phyloP scores from a whole-genome alignment of 2,329 filamentous ascomycete species.

The Cladosporium sp. region DNA sequence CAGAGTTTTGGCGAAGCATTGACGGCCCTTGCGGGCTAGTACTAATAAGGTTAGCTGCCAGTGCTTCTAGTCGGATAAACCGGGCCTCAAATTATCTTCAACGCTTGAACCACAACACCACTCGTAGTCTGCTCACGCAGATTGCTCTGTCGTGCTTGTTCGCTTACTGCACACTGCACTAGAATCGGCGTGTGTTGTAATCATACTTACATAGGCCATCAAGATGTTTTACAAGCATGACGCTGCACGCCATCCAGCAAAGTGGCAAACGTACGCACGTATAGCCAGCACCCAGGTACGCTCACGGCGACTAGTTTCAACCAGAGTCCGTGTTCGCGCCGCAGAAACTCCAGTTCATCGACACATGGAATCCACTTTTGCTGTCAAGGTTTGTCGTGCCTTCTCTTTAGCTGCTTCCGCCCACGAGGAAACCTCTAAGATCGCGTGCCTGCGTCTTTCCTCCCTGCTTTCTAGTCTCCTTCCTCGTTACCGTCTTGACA shows the following conservation, averaged over 20 bases:
- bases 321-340: slow-evolving; percentile 17
- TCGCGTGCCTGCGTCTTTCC: slow-evolving; percentile 15
- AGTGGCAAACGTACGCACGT: background rate
- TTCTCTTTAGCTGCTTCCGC: slow-evolving; percentile 6
- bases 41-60: background rate
- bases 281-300: background rate
- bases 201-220: background rate
- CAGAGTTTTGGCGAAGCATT: slow-evolving; percentile 7
- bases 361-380: slow-evolving; percentile 12
- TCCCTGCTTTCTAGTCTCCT: slow-evolving; percentile 17
- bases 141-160: background rate
- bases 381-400: slow-evolving; percentile 15
- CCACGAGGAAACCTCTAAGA: slow-evolving; percentile 8
- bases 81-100: background rate
- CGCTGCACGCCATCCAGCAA: background rate
- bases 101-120: background rate
- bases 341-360: slow-evolving; percentile 12
- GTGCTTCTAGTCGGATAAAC: background rate
- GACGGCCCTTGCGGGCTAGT: background rate
- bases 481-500: slow-evolving; percentile 15
- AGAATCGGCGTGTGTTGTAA: too few relatives aligned
- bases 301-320: slow-evolving; percentile 10
- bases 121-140: background rate
- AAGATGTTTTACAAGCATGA: background rate
- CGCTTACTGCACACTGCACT: background rate